Conservation (phyloP, 768 basidiomycete species). For the Gymnopilus junonius region DNA sequence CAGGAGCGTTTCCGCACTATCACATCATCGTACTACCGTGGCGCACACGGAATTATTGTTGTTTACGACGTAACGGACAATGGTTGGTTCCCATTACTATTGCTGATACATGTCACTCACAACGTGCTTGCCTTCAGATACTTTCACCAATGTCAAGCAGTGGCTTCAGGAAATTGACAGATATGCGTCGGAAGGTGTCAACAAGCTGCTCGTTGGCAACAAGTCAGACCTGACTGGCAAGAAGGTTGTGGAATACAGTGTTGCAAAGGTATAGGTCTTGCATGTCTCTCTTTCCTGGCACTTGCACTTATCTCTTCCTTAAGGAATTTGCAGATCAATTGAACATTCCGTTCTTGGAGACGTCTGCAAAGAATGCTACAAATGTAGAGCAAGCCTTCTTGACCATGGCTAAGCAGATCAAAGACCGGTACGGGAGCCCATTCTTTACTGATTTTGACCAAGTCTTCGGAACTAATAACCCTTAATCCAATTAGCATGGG, state of each 20-base stretch:
- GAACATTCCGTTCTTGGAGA: conserved; percentile 94
- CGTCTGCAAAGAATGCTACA: conserved; percentile 98
- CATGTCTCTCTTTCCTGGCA: background rate
- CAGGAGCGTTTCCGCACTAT: conserved; percentile 99
- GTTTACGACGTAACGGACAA: conserved; percentile 99
- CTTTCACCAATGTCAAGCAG: conserved; percentile 94
- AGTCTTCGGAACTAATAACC: background rate
- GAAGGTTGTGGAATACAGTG: conserved; percentile 91
- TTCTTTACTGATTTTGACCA: background rate
- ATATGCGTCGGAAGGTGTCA: conserved; percentile 97
- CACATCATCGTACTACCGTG: conserved; percentile 99
- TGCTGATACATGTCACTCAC: background rate
- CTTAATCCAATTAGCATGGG: conserved; percentile 70
- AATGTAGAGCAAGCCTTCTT: conserved; percentile 99
- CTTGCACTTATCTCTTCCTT: conserved; percentile 3
- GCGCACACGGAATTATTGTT: conserved; percentile 97
- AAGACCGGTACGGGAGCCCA: conserved; percentile 69
- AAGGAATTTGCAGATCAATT: conserved; percentile 97
- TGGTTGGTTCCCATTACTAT: conserved; percentile 45
- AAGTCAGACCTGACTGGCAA: conserved; percentile 98
- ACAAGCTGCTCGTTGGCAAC: conserved; percentile 98
- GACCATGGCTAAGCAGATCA: conserved; percentile 97
- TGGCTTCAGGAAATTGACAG: conserved; percentile 93
- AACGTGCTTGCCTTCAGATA: conserved; percentile 55
- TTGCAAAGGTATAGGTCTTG: conserved; percentile 66